A percentile compares a stretch with the other conserved stretches of the same genome.
phyloP scores from a whole-genome alignment of 2,329 filamentous ascomycete genomes.

The Aspergillus sp. region DNA sequence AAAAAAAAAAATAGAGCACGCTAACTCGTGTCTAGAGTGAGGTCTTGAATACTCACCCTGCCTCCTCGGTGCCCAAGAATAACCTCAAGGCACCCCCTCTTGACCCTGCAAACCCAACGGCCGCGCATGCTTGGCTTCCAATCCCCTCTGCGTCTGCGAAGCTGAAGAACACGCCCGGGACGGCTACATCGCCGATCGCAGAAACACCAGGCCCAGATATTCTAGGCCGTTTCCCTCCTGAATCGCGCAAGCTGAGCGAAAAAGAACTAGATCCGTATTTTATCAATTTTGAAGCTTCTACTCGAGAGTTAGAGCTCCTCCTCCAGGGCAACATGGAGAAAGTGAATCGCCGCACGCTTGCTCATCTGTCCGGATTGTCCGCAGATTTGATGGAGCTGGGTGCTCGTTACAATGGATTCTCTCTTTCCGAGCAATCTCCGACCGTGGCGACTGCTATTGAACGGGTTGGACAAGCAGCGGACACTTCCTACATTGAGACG shows the following conservation, averaged over 20 bases:
- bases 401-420: conserved; percentile 95
- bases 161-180: conserved; percentile 59
- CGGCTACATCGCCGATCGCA: conserved; percentile 49
- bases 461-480: conserved; percentile 88
- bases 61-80: conserved; percentile 89
- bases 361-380: conserved; percentile 78
- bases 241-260: conserved; percentile 73
- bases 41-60: conserved; percentile 88
- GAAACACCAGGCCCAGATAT: conserved; percentile 60
- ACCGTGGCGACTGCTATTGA: conserved; percentile 92
- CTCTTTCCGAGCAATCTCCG: conserved; percentile 85
- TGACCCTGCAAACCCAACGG: conserved; percentile 86
- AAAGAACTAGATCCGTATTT: conserved; percentile 96
- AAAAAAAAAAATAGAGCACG: background rate
- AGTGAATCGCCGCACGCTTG: conserved; percentile 85
- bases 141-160: conserved; percentile 83
- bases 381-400: conserved; percentile 90
- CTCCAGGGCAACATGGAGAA: conserved; percentile 95
- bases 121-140: conserved; percentile 83
- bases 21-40: conserved; percentile 67
- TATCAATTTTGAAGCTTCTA: conserved; percentile 85
- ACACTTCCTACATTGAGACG: conserved; percentile 93
- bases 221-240: conserved; percentile 79
- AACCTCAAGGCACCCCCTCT: conserved; percentile 93
- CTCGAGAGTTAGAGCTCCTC: conserved; percentile 84